phyloP scores from a whole-genome alignment of 306 rosid genomes.

The Fragaria nilgerrensis region DNA sequence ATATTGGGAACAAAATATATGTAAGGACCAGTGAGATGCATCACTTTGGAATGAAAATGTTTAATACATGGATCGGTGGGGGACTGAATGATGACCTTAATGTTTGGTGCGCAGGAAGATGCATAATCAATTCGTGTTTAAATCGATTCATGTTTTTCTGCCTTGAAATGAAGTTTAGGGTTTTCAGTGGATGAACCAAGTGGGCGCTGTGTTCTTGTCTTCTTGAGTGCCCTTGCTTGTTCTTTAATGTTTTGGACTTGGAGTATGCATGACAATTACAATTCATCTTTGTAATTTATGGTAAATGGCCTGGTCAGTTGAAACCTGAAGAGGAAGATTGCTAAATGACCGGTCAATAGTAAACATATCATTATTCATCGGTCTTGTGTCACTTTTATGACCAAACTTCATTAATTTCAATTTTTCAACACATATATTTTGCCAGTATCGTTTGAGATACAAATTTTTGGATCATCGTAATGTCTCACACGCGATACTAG shows the following conservation, averaged over 20 bases:
- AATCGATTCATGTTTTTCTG: conserved; percentile 16
- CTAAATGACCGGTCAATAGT: no score
- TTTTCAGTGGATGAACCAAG: background rate
- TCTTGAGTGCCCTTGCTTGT: background rate
- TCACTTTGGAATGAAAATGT: background rate
- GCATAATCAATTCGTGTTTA: conserved; percentile 11
- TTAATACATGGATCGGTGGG: conserved; percentile 26
- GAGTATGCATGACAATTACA: background rate
- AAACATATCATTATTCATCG: no score
- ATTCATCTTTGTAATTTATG: background rate
- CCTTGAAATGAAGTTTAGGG: background rate
- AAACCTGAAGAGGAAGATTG: background rate
- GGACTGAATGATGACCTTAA: conserved; percentile 43
- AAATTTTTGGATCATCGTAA: no score
- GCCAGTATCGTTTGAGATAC: no score
- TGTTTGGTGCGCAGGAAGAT: conserved; percentile 42
- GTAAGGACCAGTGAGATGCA: background rate
- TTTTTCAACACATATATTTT: no score
- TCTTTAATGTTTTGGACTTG: background rate
- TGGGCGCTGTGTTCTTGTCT: background rate
- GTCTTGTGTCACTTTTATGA: no score
- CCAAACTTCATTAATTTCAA: no score
- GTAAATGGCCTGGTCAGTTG: background rate
- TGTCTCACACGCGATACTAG: no score
- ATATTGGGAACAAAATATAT: background rate